Evolutionary conservation across 148 eudicot genomes (phyloP).

Genomic region (Suaeda aralocaspica): DNA sequence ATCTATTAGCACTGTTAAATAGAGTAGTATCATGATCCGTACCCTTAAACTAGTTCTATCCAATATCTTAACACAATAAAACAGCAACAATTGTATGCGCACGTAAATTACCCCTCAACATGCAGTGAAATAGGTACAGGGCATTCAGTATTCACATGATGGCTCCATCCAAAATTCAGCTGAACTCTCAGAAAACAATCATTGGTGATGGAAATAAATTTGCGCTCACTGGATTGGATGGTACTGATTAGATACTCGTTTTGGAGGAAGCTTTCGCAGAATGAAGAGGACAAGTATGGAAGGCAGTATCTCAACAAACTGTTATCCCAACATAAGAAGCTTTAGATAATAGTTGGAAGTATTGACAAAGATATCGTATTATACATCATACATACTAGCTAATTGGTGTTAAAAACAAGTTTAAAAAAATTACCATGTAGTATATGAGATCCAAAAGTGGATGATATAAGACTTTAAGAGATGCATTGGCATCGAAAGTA

Average conservation of each 20-base stretch:
- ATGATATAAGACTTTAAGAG: slow-evolving; percentile 81
- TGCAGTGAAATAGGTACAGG: not conserved
- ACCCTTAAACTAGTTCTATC: slow-evolving; percentile 13
- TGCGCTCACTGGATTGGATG: slow-evolving; percentile 35
- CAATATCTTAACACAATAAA: slow-evolving; percentile 10
- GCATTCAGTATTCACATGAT: not conserved
- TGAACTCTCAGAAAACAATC: not conserved
- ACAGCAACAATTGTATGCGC: slow-evolving; percentile 8
- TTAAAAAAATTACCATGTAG: slow-evolving; percentile 23
- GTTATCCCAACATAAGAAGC: slow-evolving; percentile 7
- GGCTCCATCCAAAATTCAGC: not conserved
- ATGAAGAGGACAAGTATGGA: slow-evolving; percentile 49
- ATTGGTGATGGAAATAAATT: not conserved
- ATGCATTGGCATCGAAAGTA: slow-evolving; percentile 69
- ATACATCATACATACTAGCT: not conserved
- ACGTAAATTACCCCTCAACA: not conserved
- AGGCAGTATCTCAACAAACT: slow-evolving; percentile 51
- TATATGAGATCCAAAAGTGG: slow-evolving; percentile 69
- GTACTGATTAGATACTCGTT: slow-evolving; percentile 38
- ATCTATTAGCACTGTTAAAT: slow-evolving; percentile 11
- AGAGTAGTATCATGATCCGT: slow-evolving; percentile 10
- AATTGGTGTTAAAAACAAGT: too few species aligned
- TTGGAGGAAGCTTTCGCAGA: slow-evolving; percentile 48
- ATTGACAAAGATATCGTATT: not conserved
- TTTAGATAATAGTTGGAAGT: not conserved